phyloP scores from a whole-genome alignment of 257 asterid species.

The Ocimum tenuiflorum region DNA sequence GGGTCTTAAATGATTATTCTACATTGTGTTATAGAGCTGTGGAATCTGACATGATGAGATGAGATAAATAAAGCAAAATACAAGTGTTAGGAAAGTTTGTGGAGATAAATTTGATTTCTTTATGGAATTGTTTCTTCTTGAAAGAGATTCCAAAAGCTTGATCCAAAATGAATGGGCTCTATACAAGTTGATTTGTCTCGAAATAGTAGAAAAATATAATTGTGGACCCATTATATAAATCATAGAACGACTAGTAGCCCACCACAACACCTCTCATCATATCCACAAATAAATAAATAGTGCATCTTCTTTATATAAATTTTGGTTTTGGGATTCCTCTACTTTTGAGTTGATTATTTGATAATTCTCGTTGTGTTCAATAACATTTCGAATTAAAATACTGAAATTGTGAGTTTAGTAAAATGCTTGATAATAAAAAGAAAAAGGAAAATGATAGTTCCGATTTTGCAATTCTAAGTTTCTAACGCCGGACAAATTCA shows the following conservation, averaged over 20 bases:
- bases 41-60: background rate
- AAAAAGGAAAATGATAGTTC: too few species aligned
- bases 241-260: background rate
- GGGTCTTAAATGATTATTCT: background rate
- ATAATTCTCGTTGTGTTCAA: too few species aligned
- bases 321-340: background rate
- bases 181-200: slow-evolving; percentile 8
- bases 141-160: slow-evolving; percentile 13
- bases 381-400: too few species aligned
- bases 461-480: too few species aligned
- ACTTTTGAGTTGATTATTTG: background rate
- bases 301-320: too few species aligned
- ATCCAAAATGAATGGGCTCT: slow-evolving; percentile 10
- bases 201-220: background rate
- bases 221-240: slow-evolving; percentile 1
- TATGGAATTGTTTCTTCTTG: background rate
- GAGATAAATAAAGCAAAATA: background rate
- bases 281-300: background rate
- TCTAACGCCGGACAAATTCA: too few species aligned
- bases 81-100: background rate
- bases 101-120: background rate
- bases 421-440: too few species aligned
- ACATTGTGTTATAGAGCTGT: background rate
- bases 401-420: too few species aligned
- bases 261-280: background rate